phyloP scores from a whole-genome alignment of 2,329 filamentous ascomycete species.

The Nothophoma quercina region DNA sequence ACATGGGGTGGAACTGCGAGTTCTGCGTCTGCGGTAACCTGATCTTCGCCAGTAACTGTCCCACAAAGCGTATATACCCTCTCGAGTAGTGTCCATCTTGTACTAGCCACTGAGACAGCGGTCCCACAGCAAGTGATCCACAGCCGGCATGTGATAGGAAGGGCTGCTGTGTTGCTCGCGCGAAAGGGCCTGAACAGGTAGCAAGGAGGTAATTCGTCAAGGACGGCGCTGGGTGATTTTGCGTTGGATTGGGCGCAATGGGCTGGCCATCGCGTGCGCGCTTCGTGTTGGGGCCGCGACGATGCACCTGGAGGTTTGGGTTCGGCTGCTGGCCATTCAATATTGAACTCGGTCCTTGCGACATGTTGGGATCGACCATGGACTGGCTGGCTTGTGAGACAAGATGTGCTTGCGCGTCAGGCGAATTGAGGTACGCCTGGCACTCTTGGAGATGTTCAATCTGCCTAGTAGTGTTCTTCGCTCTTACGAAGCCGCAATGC shows the following conservation, averaged over 20 bases:
- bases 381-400: slow-evolving; percentile 28
- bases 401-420: slow-evolving; percentile 52
- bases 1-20: slow-evolving; percentile 58
- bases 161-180: slow-evolving; percentile 67
- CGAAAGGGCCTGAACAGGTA: slow-evolving; percentile 57
- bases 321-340: slow-evolving; percentile 57
- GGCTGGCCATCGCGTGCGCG: slow-evolving; percentile 48
- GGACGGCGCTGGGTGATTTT: slow-evolving; percentile 49
- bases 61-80: slow-evolving; percentile 72
- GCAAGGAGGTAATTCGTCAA: slow-evolving; percentile 66
- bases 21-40: slow-evolving; percentile 59
- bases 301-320: slow-evolving; percentile 56
- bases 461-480: slow-evolving; percentile 61
- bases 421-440: slow-evolving; percentile 53
- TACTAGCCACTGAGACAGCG: slow-evolving; percentile 71
- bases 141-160: slow-evolving; percentile 72
- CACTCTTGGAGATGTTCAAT: slow-evolving; percentile 59
- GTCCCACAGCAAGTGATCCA: slow-evolving; percentile 64
- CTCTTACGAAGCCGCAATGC: slow-evolving; percentile 58
- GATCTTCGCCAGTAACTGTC: slow-evolving; percentile 69
- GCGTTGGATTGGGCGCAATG: slow-evolving; percentile 39
- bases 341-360: slow-evolving; percentile 44
- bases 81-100: slow-evolving; percentile 77
- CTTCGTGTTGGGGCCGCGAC: slow-evolving; percentile 53
- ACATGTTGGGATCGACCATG: slow-evolving; percentile 23